These are phyloP conservation scores for Aureobasidium pullulans DNA, from an alignment of 2,329 filamentous ascomycete species.

Conservation along the genomic window DNA sequence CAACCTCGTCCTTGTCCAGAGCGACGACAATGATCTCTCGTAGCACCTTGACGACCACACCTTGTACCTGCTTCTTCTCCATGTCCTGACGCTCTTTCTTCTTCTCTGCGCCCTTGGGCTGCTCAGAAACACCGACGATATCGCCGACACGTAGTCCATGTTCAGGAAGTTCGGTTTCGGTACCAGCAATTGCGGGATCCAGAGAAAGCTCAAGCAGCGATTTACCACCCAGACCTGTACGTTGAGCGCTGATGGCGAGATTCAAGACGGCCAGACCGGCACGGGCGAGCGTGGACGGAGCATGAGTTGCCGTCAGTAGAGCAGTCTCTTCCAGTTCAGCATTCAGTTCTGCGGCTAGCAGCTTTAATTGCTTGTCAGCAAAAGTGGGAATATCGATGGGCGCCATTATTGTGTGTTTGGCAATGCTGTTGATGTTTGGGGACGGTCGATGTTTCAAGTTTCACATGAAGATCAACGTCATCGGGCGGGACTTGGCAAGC, in stretches of 20 bases:
- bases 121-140: conserved; percentile 68
- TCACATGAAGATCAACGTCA: conserved; percentile 6
- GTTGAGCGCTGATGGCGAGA: conserved; percentile 63
- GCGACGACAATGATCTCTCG: conserved; percentile 57
- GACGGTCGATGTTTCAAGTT: neutral
- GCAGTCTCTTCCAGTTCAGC: conserved; percentile 66
- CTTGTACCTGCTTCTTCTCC: conserved; percentile 59
- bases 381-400: conserved; percentile 57
- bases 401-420: conserved; percentile 3
- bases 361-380: conserved; percentile 60
- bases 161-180: conserved; percentile 50
- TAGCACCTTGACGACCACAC: conserved; percentile 61
- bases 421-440: neutral
- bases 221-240: conserved; percentile 87
- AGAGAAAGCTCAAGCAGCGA: conserved; percentile 73
- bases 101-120: conserved; percentile 62
- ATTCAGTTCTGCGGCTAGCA: conserved; percentile 64
- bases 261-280: conserved; percentile 75
- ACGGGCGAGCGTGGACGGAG: conserved; percentile 62
- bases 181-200: conserved; percentile 59
- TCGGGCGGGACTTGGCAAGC: neutral
- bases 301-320: conserved; percentile 58
- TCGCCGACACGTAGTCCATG: conserved; percentile 72
- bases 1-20: conserved; percentile 56
- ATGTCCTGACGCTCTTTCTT: conserved; percentile 66